These are phyloP conservation scores for Saccharomycopsis crataegensis DNA, from an alignment of 1,139 yeast species.

Conservation along the genomic window DNA sequence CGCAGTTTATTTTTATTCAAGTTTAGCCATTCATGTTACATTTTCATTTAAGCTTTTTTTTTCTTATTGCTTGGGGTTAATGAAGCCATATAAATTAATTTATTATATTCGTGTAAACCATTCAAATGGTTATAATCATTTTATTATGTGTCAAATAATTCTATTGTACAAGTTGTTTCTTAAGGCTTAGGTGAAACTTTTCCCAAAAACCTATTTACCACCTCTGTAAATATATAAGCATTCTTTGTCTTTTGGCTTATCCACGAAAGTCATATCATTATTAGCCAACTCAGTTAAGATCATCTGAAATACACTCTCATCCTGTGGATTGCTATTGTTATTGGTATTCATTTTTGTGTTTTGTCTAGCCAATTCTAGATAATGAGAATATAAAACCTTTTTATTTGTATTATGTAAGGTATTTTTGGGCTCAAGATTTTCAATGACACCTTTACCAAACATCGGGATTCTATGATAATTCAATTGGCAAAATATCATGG, in stretches of 20 bases:
- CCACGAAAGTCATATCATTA: not conserved
- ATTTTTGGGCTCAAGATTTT: not conserved
- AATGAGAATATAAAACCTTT: not conserved
- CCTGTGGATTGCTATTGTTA: not conserved
- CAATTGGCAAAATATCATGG: not conserved
- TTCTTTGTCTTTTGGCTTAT: not conserved
- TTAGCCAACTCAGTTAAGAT: not conserved
- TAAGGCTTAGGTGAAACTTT: too few relatives aligned
- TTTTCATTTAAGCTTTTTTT: too few relatives aligned
- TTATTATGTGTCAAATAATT: too few relatives aligned
- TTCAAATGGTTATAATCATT: too few relatives aligned
- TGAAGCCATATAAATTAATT: too few relatives aligned
- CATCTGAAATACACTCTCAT: not conserved
- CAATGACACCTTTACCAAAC: not conserved
- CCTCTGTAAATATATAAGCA: not conserved
- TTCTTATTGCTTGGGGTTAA: too few relatives aligned
- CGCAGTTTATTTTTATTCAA: not conserved
- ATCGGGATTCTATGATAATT: not conserved
- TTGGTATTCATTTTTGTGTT: not conserved
- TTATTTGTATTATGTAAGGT: not conserved
- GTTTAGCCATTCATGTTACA: too few relatives aligned
- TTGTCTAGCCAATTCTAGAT: not conserved
- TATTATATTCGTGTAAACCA: too few relatives aligned
- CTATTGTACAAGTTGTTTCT: too few relatives aligned
- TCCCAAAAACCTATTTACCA: too few relatives aligned